A percentile compares a stretch with the other conserved stretches of the same genome.
These are phyloP conservation scores for Fusarium anthophilum DNA, from an alignment of 2,329 filamentous ascomycete genomes.

Conservation along the genomic window DNA sequence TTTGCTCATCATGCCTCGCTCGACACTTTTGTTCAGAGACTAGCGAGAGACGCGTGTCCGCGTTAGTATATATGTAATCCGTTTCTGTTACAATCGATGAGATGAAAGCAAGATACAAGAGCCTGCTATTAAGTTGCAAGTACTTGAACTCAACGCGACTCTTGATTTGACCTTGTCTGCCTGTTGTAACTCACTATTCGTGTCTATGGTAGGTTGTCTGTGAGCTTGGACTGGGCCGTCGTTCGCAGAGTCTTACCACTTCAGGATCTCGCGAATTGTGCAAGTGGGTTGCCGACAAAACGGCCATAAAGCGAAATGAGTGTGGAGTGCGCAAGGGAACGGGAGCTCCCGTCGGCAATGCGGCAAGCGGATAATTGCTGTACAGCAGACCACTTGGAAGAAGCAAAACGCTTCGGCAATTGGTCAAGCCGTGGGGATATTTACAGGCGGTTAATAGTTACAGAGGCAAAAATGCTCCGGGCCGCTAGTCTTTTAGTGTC, in stretches of 20 bases:
- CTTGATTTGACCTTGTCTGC: background rate
- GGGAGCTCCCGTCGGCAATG: background rate
- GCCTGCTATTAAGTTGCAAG: no score
- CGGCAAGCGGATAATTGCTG: background rate
- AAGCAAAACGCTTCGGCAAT: background rate
- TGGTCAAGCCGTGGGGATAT: fast-evolving
- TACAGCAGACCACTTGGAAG: background rate
- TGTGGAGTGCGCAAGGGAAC: background rate
- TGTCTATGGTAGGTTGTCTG: no score
- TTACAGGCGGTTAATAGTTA: no score
- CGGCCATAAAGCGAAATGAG: background rate
- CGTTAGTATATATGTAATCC: no score
- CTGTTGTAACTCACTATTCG: background rate
- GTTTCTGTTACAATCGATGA: no score
- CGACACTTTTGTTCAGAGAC: no score
- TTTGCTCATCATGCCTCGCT: no score
- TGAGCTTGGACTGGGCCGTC: background rate
- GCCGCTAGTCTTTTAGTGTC: fast-evolving
- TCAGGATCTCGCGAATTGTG: fast-evolving
- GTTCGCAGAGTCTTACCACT: fast-evolving
- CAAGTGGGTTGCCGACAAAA: background rate
- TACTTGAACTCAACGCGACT: no score
- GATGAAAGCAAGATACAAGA: no score
- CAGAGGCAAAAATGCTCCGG: background rate
- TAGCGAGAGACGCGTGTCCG: no score